phyloP scores from a whole-genome alignment of 202 grass and related monocot species.

The Panicum virgatum region DNA sequence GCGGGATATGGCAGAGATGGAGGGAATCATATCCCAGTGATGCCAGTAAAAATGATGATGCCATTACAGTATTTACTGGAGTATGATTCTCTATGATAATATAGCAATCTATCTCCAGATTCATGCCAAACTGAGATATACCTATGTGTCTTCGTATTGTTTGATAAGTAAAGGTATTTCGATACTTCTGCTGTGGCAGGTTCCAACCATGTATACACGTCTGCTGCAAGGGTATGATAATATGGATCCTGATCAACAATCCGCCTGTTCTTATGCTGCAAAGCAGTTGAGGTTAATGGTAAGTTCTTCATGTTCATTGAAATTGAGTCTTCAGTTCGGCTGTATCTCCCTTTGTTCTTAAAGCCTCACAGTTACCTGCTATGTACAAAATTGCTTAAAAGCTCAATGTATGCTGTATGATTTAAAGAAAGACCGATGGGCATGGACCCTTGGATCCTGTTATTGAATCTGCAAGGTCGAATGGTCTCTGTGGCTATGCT shows the following conservation, averaged over 20 bases:
- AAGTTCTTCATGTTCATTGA: constrained; percentile 25
- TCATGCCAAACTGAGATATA: neutral
- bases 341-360: neutral
- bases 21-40: constrained; percentile 74
- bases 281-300: constrained; percentile 92
- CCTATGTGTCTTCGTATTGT: neutral
- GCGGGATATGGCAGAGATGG: constrained; percentile 96
- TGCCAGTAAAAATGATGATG: constrained; percentile 55
- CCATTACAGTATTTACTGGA: constrained; percentile 94
- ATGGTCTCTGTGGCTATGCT: neutral
- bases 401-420: neutral
- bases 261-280: constrained; percentile 69
- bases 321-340: neutral
- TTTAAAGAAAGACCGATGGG: neutral
- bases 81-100: constrained; percentile 43
- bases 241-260: constrained; percentile 80
- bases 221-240: constrained; percentile 87
- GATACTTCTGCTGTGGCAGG: constrained; percentile 51
- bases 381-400: neutral
- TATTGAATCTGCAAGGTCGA: constrained; percentile 4
- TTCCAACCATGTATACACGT: constrained; percentile 93
- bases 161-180: constrained; percentile 35
- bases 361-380: neutral
- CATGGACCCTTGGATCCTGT: neutral
- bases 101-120: constrained; percentile 16